These are phyloP conservation scores for Phaeosphaeria sp. DNA, from an alignment of 2,329 filamentous ascomycete genomes.

Conservation along the genomic window DNA sequence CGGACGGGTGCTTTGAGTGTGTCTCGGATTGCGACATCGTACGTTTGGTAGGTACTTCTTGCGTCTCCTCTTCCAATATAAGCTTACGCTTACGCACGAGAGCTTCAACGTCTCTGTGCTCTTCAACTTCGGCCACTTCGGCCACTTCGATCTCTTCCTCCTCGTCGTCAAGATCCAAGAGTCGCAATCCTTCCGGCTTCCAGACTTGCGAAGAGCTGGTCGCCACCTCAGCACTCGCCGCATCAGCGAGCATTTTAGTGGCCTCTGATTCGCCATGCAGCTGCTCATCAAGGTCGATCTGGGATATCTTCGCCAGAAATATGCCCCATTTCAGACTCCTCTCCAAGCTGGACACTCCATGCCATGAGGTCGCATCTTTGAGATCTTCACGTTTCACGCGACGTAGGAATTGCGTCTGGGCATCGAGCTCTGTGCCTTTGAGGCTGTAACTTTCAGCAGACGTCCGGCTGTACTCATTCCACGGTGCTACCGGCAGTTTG, in stretches of 20 bases:
- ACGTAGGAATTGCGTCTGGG: slow-evolving; percentile 40
- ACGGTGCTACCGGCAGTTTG: slow-evolving; percentile 53
- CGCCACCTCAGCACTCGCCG: slow-evolving; percentile 42
- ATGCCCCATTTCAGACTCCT: slow-evolving; percentile 56
- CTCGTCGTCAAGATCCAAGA: slow-evolving; percentile 53
- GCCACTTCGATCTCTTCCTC: slow-evolving; percentile 41
- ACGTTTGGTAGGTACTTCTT: slow-evolving; percentile 4
- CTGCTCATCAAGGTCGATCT: slow-evolving; percentile 46
- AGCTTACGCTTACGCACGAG: slow-evolving; percentile 50
- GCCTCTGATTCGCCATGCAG: slow-evolving; percentile 51
- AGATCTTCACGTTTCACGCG: slow-evolving; percentile 45
- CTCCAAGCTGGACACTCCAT: slow-evolving; percentile 49
- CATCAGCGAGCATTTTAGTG: slow-evolving; percentile 43
- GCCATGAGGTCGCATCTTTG: slow-evolving; percentile 48
- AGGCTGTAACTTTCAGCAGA: slow-evolving; percentile 6
- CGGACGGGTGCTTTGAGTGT: background rate
- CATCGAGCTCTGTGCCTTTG: slow-evolving; percentile 33
- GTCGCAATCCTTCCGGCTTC: slow-evolving; percentile 57
- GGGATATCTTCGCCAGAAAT: slow-evolving; percentile 52
- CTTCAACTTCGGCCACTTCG: slow-evolving; percentile 25
- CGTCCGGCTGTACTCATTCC: slow-evolving; percentile 48
- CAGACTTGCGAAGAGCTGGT: slow-evolving; percentile 54
- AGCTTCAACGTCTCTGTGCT: slow-evolving; percentile 40
- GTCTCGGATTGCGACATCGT: background rate
- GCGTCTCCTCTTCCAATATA: slow-evolving; percentile 25